Base-by-base conservation (phyloP, 495 filamentous ascomycete genomes). In the Talaromyces liani region DNA sequence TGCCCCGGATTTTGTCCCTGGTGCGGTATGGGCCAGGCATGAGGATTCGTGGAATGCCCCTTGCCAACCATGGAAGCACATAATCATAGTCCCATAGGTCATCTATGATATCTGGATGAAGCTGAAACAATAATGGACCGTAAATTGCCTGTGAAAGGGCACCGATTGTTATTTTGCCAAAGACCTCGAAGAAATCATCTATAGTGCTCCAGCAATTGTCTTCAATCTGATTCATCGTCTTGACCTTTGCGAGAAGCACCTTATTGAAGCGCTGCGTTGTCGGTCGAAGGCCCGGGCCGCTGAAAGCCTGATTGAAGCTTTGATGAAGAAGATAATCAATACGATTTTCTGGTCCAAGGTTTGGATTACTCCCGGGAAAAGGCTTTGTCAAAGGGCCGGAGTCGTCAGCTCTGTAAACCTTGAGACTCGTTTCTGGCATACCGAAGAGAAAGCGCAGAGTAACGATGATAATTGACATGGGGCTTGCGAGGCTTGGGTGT, bases 301-400 rank as follows among this genome's bases (percentile, higher is more conserved):
- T 54, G 18, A 54, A 54, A 27, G 51, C 51, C 9, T 54, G 51
- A 54, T 54, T 54, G 51, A 25, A 54, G 51, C 51, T 27, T 12
- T 54, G 51, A 24, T 54, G 51, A 54, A 54, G 51, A 22, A 54
- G 24, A 54, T 54, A 54, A 20, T 54, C 51, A 14, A 54, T 54
- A 5, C 51, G 51, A 4, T 54, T 6, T 12, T 54, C 51, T 54
- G 51, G 51, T 24, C 5, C 20, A 22, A 54, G 24, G 10, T 54
- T 27, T 12, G 51, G 51, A 54, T 54, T 54, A 25, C 51, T 54
- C 20, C 51, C 51, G 9, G 51, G 51, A 27, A 24, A 14, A 1
- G 51, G 51, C 22, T 54, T 54, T 27, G 20, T 20, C 24, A 54
- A 54, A 18, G 51, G 51, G 20, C 51, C 51, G 1, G 51, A 54